Evolutionary conservation across 139 green algal genomes (phyloP), one percentile per base, ranked within the genome.

Genomic region (Micractinium conductrix): DNA sequence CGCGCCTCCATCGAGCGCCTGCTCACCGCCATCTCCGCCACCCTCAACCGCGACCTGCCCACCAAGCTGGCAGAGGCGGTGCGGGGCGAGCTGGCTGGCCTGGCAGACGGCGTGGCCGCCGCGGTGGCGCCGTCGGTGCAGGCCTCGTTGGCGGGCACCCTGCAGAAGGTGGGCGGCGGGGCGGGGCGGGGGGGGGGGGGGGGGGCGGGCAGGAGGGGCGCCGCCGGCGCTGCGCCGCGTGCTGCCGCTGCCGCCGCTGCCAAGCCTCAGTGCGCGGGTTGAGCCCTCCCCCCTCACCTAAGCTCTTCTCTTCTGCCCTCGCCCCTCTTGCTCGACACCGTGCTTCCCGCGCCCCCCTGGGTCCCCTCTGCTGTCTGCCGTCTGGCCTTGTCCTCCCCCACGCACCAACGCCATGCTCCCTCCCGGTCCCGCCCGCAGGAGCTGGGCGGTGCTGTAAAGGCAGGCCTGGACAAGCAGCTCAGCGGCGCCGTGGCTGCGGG

Each of bases 11-110:
- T 92, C n/a, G 80, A 92, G 84, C 69, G 58, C 33, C 76, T 92
- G 79, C 45, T 92, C 24, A 79, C 58, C 28, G 71, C 62, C 74
- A 91, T 92, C 45, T 85, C 80, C 2, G 74, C 70, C 74, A 80
- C 74, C 67, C 55, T 94, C 65, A 90, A 91, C 79, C 87, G 79
- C 37, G 91, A 93, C 78, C 69, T 94, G 69, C 90, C 90, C 12
- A 8, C 62, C 16, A 78, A 76, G 26, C 71, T 93, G 65, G 73
- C 85, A 62, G 86, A 87, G 63, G 74, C 62, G 28, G 48, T 88
- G 53, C 78, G 85, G 2, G 74, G 71, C 43, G 86, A 89, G 80
- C 58, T 87, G 71, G 62, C 81, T 19, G 53, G 38, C 17, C 7
- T 85, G 48, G 68, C n/a, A 0, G 35, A 37, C 38, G 33, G n/a